Evolutionary conservation across 2,329 filamentous ascomycete genomes (phyloP).

Genomic region (Colletotrichum sp.): DNA sequence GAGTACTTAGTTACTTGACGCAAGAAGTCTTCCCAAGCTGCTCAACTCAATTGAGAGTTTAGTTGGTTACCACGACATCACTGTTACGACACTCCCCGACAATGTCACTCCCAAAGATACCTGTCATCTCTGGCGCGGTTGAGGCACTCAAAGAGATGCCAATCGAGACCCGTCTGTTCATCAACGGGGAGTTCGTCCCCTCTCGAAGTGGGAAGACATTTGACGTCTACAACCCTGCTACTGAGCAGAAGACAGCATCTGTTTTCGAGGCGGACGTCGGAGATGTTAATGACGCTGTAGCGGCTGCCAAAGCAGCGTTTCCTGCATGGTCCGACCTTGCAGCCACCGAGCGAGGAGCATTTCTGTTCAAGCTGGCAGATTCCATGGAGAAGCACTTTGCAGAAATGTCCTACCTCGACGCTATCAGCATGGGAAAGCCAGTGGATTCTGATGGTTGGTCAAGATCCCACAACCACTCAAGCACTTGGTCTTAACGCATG

Average conservation of each 20-base stretch:
- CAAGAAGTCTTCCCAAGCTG: background rate
- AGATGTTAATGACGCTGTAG: constrained; percentile 63
- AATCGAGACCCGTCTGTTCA: background rate
- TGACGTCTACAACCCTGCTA: constrained; percentile 23
- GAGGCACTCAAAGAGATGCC: background rate
- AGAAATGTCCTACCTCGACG: background rate
- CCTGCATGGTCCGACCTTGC: background rate
- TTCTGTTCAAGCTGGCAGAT: constrained; percentile 68
- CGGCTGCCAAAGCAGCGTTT: constrained; percentile 51
- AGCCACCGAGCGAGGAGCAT: constrained; percentile 52
- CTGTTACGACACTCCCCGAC: background rate
- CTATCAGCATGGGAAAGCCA: background rate
- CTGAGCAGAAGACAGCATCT: constrained; percentile 5
- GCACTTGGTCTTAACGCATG: constrained; percentile 51
- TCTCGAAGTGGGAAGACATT: background rate
- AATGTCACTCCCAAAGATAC: background rate
- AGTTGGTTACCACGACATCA: background rate
- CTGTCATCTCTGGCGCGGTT: background rate
- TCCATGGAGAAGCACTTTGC: constrained; percentile 55
- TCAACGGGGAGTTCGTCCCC: background rate
- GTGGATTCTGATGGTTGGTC: constrained; percentile 61
- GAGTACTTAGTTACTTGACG: background rate
- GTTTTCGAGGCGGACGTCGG: constrained; percentile 43
- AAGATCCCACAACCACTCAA: constrained; percentile 71
- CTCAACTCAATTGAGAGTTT: background rate